Base-by-base conservation (phyloP, 345 rosid genomes). In the Rhodamnia argentea region DNA sequence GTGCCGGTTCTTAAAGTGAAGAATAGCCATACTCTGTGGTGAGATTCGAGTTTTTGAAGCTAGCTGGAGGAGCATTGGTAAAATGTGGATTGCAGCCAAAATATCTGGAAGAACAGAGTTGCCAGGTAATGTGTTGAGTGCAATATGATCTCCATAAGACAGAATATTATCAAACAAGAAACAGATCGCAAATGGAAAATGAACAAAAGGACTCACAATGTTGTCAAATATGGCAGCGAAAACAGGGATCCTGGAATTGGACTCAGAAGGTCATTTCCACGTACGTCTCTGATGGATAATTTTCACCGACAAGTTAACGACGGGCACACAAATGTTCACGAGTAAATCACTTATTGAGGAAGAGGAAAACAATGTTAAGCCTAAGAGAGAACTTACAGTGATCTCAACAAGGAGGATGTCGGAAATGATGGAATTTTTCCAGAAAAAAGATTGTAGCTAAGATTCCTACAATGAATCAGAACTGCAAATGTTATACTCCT, bases 391-490 rank as follows among this genome's bases (percentile, higher is more conserved):
- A 89, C 86, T 91, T 92, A 94, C 95, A 93, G 89, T 88, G 94
- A 91, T 88, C 54, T 89, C 90, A 92, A 86, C 89, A 55, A 52
- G 81, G 93, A 91, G 37, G 93, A 85, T 54, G 70, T 10, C 15
- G 85, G 90, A 87, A 94, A 94, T 53, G 53, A 6, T 74, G 94
- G 94, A 64, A 94, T 88, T 52, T 42, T 42, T 20, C 89, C 88
- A 5, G 89, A 87, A 88, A 94, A 93, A 44, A 13, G n/a, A 88
- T 94, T 94, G 89, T 90, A 4, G 93, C 94, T 93, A 32, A 92
- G 90, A 83, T 94, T 87, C 90, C 96, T 94, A 82, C 60, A 78
- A 26, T 56, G 56, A 51, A 85, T 15, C 87, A 70, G 47, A 70
- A 37, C 81, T 20, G 81, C 81, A 70, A 37, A 70, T 70, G 47